These are phyloP conservation scores for Rhizophagus sp. DNA, from an alignment of 192 early-diverging fungal species.

Conservation along the genomic window DNA sequence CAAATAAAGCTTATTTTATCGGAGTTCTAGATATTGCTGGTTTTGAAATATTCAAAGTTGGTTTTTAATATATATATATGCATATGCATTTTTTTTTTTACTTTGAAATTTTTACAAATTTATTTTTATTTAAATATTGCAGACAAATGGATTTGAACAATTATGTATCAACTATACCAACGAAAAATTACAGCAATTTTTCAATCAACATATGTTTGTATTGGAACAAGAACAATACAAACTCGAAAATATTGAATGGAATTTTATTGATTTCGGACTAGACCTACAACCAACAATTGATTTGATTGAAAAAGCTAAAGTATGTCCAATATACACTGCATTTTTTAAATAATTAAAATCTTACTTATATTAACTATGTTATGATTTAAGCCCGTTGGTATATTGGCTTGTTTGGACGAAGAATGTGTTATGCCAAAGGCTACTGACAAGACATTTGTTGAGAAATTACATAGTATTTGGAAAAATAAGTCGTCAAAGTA, in stretches of 20 bases:
- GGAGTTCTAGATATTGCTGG: conserved; percentile 99
- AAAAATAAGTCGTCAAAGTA: conserved; percentile 87
- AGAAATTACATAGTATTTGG: conserved; percentile 90
- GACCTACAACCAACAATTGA: conserved; percentile 98
- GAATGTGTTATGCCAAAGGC: conserved; percentile 98
- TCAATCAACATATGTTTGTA: conserved; percentile 99
- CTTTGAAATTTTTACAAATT: background rate
- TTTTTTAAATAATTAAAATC: background rate
- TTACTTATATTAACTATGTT: background rate
- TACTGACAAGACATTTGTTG: conserved; percentile 91
- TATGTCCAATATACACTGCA: conserved; percentile 35
- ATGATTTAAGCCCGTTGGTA: conserved; percentile 77
- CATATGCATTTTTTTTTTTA: background rate
- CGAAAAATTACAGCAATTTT: conserved; percentile 98
- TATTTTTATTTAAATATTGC: background rate
- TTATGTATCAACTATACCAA: conserved; percentile 99
- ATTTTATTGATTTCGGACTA: conserved; percentile 96
- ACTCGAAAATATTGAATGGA: conserved; percentile 96
- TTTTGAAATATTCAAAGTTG: conserved; percentile 97
- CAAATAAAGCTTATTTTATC: conserved; percentile 83
- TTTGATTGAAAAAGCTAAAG: conserved; percentile 94
- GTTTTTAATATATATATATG: background rate
- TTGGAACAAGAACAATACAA: conserved; percentile 98
- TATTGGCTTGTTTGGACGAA: conserved; percentile 94
- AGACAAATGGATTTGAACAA: conserved; percentile 97